phyloP scores from a whole-genome alignment of 164 flowering plant species.

The Stephania cephalantha region DNA sequence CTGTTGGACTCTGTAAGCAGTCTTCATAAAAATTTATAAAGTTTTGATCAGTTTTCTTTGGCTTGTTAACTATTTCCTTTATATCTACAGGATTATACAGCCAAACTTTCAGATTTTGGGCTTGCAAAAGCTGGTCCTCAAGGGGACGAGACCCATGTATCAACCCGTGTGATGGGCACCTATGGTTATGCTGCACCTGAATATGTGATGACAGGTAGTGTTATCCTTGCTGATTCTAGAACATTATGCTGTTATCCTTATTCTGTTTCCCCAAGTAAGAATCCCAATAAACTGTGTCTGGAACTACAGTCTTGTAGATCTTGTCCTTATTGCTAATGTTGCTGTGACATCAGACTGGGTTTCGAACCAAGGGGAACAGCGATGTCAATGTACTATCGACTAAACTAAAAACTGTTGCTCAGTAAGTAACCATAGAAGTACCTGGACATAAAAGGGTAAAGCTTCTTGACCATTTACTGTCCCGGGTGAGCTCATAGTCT shows the following conservation, averaged over 20 bases:
- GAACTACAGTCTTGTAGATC: background rate
- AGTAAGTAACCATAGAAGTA: too few species aligned
- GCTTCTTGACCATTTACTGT: too few species aligned
- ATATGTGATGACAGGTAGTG: slow-evolving; percentile 95
- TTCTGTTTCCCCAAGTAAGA: background rate
- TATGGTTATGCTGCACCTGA: slow-evolving; percentile 98
- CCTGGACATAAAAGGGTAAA: too few species aligned
- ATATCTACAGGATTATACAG: slow-evolving; percentile 69
- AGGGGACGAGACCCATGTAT: slow-evolving; percentile 94
- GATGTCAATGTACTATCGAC: too few species aligned
- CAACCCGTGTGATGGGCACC: slow-evolving; percentile 96
- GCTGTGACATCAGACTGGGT: background rate
- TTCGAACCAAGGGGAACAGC: background rate
- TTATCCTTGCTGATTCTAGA: slow-evolving; percentile 2
- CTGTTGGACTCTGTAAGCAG: slow-evolving; percentile 80
- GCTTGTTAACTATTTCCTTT: background rate
- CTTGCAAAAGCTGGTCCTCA: slow-evolving; percentile 98
- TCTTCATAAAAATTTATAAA: background rate
- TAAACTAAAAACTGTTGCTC: too few species aligned
- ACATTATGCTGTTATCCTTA: slow-evolving; percentile 1
- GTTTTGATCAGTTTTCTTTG: background rate
- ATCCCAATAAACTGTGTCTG: background rate
- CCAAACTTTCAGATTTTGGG: slow-evolving; percentile 94
- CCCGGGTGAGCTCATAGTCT: too few species aligned
- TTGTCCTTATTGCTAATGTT: background rate